Percentiles rank a stretch among this genome's conserved stretches.
Conservation (phyloP, 2,329 filamentous ascomycete genomes). For the Blumeriella jaapii region DNA sequence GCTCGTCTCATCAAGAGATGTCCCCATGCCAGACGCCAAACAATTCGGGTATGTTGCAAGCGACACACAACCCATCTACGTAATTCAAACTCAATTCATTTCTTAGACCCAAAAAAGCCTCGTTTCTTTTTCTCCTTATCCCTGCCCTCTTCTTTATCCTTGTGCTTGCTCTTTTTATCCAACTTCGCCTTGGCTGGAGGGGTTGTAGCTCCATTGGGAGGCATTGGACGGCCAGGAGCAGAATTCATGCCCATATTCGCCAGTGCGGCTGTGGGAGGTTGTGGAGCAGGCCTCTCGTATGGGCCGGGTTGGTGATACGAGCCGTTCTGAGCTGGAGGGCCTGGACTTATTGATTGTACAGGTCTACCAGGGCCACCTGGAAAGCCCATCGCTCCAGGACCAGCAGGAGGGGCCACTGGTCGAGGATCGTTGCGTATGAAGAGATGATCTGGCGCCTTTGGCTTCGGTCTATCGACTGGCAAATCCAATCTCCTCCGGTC, state of each 20-base stretch:
- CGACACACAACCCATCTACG: no score
- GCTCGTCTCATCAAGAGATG: no score
- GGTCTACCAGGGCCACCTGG: slow-evolving; percentile 14
- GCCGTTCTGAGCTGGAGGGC: slow-evolving; percentile 16
- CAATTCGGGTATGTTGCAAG: no score
- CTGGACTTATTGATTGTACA: slow-evolving; percentile 22
- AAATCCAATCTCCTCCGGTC: slow-evolving; percentile 69
- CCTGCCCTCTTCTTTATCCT: slow-evolving; percentile 12
- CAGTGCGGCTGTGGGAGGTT: slow-evolving; percentile 23
- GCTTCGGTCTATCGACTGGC: slow-evolving; percentile 67
- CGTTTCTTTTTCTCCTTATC: slow-evolving; percentile 42
- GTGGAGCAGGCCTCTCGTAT: slow-evolving; percentile 14
- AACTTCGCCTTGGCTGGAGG: slow-evolving; percentile 31
- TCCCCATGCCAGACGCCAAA: no score
- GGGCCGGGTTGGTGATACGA: no score
- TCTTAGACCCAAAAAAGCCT: slow-evolving; percentile 40
- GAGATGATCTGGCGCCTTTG: slow-evolving; percentile 74
- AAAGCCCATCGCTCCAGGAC: slow-evolving; percentile 10
- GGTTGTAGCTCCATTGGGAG: slow-evolving; percentile 20
- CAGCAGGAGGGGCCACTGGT: slow-evolving; percentile 29
- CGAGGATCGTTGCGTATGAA: slow-evolving; percentile 60
- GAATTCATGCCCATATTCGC: slow-evolving; percentile 21
- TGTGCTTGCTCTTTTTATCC: slow-evolving; percentile 41
- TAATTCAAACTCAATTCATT: no score
- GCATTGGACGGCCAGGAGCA: slow-evolving; percentile 18